Evolutionary conservation across 169 alveolate genomes (phyloP), one percentile per base, ranked within the genome.

Genomic region (Plasmodium vivax): DNA sequence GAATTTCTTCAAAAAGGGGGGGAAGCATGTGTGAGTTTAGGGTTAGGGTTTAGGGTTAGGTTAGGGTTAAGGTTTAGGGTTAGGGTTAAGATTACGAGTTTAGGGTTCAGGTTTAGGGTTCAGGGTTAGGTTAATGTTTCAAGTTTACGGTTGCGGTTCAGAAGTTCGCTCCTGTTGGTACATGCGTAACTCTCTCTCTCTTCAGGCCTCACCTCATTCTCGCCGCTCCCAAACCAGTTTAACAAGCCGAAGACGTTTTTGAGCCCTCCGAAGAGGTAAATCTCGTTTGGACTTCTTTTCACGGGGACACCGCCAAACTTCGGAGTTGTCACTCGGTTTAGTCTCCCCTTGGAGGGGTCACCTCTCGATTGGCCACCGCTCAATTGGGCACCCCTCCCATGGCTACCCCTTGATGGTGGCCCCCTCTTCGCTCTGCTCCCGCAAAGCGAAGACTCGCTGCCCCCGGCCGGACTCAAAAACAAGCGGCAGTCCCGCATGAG

Each of bases 121-220:
- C 3, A 36, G 6, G 4, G 41, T 36, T 23, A 23, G 27, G 27
- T 23, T 23, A 23, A 23, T n/a, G 27, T 23, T 23, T 23, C 27
- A 23, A 23, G 27, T 23, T 23, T 23, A 36, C 1, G 41, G 2
- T 36, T 45, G 7, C 16, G 9, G 58, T 47, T 47, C 1, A 1
- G 58, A 47, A 9, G 58, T 47, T 47, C 5, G n/a, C n/a, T 10
- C n/a, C n/a, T n/a, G 58, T 47, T 47, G 58, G n/a, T 47, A 4
- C n/a, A 10, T 47, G n/a, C 12, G 58, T 47, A n/a, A 47, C 2
- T 45, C 2, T 10, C 54, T 45, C 16, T 9, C 62, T 10, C 45
- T 68, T 10, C 38, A 16, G 47, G 1, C 75, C 58, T 85, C 58
- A 87, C 94, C 84, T 88, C 90, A 88, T 88, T 73, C 32, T 88